Conservation (phyloP, 495 filamentous ascomycete genomes). For the Podospora pseudopauciseta region DNA sequence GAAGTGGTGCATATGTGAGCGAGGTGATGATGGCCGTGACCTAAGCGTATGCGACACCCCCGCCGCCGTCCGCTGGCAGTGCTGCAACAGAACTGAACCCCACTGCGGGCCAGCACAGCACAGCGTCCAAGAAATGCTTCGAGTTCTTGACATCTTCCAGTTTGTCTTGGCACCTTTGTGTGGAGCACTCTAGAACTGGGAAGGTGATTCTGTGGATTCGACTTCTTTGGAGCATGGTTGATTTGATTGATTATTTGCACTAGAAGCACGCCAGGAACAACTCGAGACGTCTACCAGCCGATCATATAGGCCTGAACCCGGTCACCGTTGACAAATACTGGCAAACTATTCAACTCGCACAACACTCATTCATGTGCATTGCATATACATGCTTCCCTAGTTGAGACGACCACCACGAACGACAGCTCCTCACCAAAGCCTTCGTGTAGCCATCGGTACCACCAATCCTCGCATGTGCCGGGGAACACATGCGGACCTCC, state of each 20-base stretch:
- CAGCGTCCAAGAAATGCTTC: background rate
- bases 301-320: background rate
- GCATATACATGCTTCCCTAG: background rate
- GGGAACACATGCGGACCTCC: background rate
- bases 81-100: background rate
- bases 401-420: background rate
- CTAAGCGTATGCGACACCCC: background rate
- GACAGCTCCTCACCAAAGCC: background rate
- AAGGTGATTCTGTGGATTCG: conserved; percentile 1
- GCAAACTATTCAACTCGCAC: background rate
- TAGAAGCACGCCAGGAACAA: background rate
- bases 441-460: background rate
- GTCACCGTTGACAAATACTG: background rate
- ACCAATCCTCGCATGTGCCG: background rate
- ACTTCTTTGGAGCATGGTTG: background rate
- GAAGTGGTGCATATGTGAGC: background rate
- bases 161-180: background rate
- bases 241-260: background rate
- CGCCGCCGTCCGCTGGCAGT: background rate
- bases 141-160: background rate
- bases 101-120: background rate
- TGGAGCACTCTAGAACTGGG: conserved; percentile 11
- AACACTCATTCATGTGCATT: background rate
- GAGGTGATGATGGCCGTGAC: background rate
- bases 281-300: background rate